Conservation (phyloP, 345 rosid genomes). For the Brassica cretica region DNA sequence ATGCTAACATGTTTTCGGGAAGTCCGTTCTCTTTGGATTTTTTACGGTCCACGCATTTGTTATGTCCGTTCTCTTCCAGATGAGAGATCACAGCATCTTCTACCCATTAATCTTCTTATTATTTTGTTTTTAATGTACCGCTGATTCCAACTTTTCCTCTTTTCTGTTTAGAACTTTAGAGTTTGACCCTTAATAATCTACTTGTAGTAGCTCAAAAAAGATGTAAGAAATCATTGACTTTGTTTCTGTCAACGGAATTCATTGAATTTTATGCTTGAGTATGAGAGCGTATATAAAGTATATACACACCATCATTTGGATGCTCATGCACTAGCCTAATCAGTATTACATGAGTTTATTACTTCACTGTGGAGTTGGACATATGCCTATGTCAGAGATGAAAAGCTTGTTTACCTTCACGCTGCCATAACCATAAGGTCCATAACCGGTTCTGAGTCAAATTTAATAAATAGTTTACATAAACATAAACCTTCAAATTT, state of each 20-base stretch:
- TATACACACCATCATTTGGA: neutral
- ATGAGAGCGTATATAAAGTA: neutral
- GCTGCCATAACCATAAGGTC: neutral
- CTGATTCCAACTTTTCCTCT: neutral
- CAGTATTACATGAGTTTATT: neutral
- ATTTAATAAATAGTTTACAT: no score
- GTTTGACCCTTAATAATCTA: neutral
- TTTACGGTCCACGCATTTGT: neutral
- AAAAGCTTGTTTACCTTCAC: neutral
- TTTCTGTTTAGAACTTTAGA: neutral
- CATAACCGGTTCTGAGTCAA: neutral
- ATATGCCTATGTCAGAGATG: neutral
- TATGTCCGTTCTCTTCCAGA: neutral
- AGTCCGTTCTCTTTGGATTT: neutral
- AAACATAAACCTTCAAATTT: neutral
- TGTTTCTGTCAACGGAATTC: neutral
- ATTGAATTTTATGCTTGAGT: slow-evolving; percentile 5
- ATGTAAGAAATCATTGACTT: slow-evolving; percentile 10
- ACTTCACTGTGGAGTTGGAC: neutral
- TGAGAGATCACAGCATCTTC: neutral
- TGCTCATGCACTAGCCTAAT: neutral
- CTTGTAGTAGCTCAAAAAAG: neutral
- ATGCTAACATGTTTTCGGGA: neutral
- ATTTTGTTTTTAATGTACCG: neutral
- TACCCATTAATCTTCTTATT: neutral